Evolutionary conservation across 306 rosid genomes (phyloP), one percentile per base, ranked within the genome.

Genomic region (Albizia julibrissin): DNA sequence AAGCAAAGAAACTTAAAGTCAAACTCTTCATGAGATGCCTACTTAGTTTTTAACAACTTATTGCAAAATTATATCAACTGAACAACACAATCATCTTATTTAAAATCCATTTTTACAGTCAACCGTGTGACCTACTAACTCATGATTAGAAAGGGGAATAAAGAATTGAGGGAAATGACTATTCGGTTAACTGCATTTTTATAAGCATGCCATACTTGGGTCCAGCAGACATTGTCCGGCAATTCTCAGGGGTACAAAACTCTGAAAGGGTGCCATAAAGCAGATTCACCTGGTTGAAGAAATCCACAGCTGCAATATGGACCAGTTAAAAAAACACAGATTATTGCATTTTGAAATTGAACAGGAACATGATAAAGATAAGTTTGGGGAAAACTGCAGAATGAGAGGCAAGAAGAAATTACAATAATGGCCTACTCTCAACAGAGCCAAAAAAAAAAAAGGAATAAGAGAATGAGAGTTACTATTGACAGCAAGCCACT

Each of bases 401-500:
- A 72, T 49, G 26, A 58, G 69, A 75, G 42, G 82, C 58, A 65
- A 58, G 34, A 75, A 16, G 50, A 82, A 80, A 72, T 15, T 42
- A 59, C 62, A 83, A 79, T 34, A 49, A 80, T 84, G 73, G 65
- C 69, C 78, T 76, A 83, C 84, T 69, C 37, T 47, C 26, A 76
- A 56, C 77, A 82, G 72, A 56, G 78, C 31, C 61, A 67, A 54
- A 37, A 6, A 5, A 37, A 29, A 29, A 61, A 18, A 88, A 80
- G 80, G 82, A 81, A 69, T 64, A 68, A 89, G 83, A 80, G 81
- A 82, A 71, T 59, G 69, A 73, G 66, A 85, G 5, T 82, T 88
- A 95, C 99, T 91, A 89, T 95, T 95, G 83, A 95, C 99, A 85
- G 99, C 99, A 80, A 95, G 97, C 99, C 99, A 95, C 85, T 95